Base-by-base conservation (phyloP, 2,329 filamentous ascomycete species). In the Colletotrichum sp. region DNA sequence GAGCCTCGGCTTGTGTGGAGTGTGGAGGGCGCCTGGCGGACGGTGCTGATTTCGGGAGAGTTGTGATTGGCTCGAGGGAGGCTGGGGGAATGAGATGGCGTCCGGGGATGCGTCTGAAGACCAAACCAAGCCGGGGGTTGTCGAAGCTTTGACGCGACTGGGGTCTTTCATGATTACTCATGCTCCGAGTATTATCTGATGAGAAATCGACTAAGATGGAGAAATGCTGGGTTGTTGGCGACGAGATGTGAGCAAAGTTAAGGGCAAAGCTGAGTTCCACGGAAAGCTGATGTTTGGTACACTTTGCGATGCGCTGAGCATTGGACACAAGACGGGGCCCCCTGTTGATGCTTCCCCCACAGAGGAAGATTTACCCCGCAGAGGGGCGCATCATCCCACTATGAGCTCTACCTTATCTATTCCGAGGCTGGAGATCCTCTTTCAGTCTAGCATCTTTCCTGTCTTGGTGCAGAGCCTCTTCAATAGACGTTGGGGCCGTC, bases 311-410 rank as follows among this genome's bases (percentile, higher is more conserved):
- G 43, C n/a, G 43, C n/a, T 48, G n/a, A 48, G 43, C 43, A 48
- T 21, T n/a, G 10, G 28, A 61, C 28, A 57, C 30, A 21, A 21
- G 34, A 67, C 34, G 34, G 72, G 36, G 28, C 18, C 72, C 72
- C 72, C 72, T 75, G 72, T 68, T 61, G 63, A 70, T 34, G 52
- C 14, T 59, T 59, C 65, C 65, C 65, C 74, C 71, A 74, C 71
- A 76, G 28, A 61, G 64, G 57, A 73, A 70, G 55, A 69, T 68
- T 66, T 76, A 73, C 74, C 74, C 74, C 74, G 74, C 74, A 76
- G 48, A 76, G 74, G 71, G 71, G 74, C 71, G 55, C 71, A 57
- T 69, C 74, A 55, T 68, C 57, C 71, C 65, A 71, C 71, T 57
- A 24, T 66, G 34, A 52, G 57, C 68, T 61, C 36, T 71, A 69